Conservation (phyloP, 768 basidiomycete genomes). For the Mycena floridula region DNA sequence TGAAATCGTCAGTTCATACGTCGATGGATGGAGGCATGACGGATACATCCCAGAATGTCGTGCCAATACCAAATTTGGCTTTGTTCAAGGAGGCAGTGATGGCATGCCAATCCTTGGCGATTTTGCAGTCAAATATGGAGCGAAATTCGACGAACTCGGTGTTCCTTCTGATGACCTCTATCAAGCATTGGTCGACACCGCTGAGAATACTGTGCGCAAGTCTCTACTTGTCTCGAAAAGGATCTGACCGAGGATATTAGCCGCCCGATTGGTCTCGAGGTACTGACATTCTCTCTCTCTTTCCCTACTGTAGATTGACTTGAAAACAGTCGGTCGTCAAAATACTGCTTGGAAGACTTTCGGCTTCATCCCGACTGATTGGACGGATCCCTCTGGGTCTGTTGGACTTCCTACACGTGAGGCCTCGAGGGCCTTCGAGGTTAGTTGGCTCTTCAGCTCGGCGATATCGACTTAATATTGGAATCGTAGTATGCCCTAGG, state of each 20-base stretch:
- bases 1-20: slow-evolving; percentile 40
- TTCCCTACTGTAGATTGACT: too few relatives aligned
- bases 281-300: slow-evolving; percentile 7
- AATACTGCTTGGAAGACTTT: slow-evolving; percentile 49
- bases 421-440: slow-evolving; percentile 43
- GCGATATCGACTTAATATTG: neutral
- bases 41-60: slow-evolving; percentile 47
- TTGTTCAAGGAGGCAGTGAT: slow-evolving; percentile 43
- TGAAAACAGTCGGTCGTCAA: slow-evolving; percentile 41
- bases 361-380: slow-evolving; percentile 41
- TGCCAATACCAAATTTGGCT: slow-evolving; percentile 42
- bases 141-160: slow-evolving; percentile 28
- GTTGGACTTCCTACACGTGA: slow-evolving; percentile 43
- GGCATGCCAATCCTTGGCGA: slow-evolving; percentile 50
- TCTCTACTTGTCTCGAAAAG: neutral
- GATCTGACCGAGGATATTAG: slow-evolving; percentile 14
- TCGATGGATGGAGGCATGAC: slow-evolving; percentile 46
- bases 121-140: slow-evolving; percentile 41
- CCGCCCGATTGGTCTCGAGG: slow-evolving; percentile 46
- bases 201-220: slow-evolving; percentile 40
- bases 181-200: slow-evolving; percentile 43
- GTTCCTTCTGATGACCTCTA: slow-evolving; percentile 41
- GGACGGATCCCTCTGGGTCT: slow-evolving; percentile 42
- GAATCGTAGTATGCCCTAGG: slow-evolving; percentile 35
- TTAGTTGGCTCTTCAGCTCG: slow-evolving; percentile 8